A percentile compares a stretch with the other conserved stretches of the same genome.
These are phyloP conservation scores for Cornus florida DNA, from an alignment of 148 eudicot species.

Conservation along the genomic window DNA sequence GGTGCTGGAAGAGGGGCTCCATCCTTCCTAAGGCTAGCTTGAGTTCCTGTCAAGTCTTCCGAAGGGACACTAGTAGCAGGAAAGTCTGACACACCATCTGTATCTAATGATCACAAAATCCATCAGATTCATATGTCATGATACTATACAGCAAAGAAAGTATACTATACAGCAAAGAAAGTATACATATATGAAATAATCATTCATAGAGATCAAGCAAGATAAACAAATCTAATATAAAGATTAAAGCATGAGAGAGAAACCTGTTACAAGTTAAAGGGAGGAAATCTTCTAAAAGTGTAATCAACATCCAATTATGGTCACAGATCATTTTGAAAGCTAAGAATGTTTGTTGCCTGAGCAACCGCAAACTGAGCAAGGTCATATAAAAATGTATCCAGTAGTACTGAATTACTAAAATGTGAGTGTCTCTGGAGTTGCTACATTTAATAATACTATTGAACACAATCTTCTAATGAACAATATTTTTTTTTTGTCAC, in stretches of 20 bases:
- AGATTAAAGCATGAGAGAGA: too few relatives aligned
- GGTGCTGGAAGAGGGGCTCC: slow-evolving; percentile 24
- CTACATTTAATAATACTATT: too few relatives aligned
- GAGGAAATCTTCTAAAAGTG: neutral
- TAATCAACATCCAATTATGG: neutral
- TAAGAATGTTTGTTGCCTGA: neutral
- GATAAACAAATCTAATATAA: neutral
- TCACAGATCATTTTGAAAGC: neutral
- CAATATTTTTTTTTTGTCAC: too few relatives aligned
- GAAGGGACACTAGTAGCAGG: slow-evolving; percentile 30
- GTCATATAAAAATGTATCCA: too few relatives aligned
- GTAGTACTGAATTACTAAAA: neutral
- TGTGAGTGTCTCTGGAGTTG: too few relatives aligned
- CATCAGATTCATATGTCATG: neutral
- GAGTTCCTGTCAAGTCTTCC: slow-evolving; percentile 26
- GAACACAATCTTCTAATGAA: neutral
- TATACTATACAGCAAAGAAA: neutral
- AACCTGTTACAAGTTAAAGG: neutral
- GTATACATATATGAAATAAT: neutral
- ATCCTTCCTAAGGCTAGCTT: slow-evolving; percentile 31
- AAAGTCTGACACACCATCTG: slow-evolving; percentile 35
- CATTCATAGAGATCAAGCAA: neutral
- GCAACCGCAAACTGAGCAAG: neutral
- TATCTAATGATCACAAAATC: slow-evolving; percentile 22
- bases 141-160: neutral